Percentiles rank a stretch among this genome's conserved stretches.
Conservation (phyloP, 768 basidiomycete genomes). For the Phylloporus sp. region DNA sequence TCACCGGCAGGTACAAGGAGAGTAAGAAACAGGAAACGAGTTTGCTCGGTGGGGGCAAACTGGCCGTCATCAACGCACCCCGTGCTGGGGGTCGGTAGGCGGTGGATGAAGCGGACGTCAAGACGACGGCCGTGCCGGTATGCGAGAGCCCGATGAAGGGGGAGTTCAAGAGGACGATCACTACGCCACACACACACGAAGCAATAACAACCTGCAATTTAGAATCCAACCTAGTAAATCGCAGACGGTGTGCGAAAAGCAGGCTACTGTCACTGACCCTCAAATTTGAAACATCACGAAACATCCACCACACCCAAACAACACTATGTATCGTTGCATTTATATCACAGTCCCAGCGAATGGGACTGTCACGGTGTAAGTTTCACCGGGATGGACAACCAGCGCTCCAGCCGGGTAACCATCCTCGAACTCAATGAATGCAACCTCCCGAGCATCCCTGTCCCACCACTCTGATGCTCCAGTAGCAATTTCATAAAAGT, state of each 20-base stretch:
- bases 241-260: no score
- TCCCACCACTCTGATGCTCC: not conserved
- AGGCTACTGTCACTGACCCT: no score
- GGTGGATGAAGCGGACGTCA: constrained; percentile 62
- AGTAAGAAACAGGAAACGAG: constrained; percentile 78
- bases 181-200: no score
- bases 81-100: constrained; percentile 48
- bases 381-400: not conserved
- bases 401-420: not conserved
- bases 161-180: constrained; percentile 54
- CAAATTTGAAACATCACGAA: no score
- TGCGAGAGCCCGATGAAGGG: constrained; percentile 36
- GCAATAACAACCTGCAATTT: no score
- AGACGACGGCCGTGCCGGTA: constrained; percentile 19
- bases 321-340: no score
- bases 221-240: constrained; percentile 44
- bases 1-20: constrained; percentile 79
- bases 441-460: not conserved
- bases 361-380: not conserved
- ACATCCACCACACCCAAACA: no score
- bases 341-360: no score
- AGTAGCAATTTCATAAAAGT: not conserved
- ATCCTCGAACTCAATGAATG: not conserved
- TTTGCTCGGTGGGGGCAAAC: constrained; percentile 84
- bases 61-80: constrained; percentile 43